Evolutionary conservation across 345 rosid species (phyloP).

Genomic region (Garcia nutans): DNA sequence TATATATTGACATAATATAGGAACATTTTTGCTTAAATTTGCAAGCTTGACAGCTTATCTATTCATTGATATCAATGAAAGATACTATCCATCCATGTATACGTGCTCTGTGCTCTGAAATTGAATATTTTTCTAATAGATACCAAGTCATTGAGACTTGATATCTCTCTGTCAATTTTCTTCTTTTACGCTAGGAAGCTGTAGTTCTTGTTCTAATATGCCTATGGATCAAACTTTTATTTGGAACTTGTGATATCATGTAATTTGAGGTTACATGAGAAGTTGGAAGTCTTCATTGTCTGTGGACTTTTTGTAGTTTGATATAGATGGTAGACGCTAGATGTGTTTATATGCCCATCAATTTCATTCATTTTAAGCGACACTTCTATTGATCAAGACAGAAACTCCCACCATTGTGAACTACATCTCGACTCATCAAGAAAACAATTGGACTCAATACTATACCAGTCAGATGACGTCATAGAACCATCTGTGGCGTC

Average conservation of each 20-base stretch:
- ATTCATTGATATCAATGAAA: background rate
- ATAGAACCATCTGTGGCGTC: constrained; percentile 18
- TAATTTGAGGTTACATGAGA: too few relatives aligned
- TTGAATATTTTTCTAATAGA: background rate
- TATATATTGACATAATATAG: background rate
- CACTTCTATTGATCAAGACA: constrained; percentile 16
- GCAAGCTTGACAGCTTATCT: background rate
- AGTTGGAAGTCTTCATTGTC: too few relatives aligned
- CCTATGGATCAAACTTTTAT: too few relatives aligned
- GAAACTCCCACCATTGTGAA: constrained; percentile 38
- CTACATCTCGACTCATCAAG: constrained; percentile 25
- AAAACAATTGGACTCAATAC: constrained; percentile 17
- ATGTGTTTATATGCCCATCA: background rate
- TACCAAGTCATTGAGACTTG: background rate
- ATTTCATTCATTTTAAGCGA: constrained; percentile 5
- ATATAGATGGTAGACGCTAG: too few relatives aligned
- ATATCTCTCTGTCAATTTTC: too few relatives aligned
- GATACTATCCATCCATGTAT: too few relatives aligned
- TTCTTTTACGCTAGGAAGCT: too few relatives aligned
- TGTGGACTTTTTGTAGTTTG: too few relatives aligned
- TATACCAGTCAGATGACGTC: constrained; percentile 24
- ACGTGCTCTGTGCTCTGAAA: background rate
- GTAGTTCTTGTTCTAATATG: too few relatives aligned
- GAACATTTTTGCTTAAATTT: background rate
- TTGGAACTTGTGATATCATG: too few relatives aligned